Evolutionary conservation across 345 rosid species (phyloP), one percentile per base, ranked within the genome.

Genomic region (Capsella bursapastoris): DNA sequence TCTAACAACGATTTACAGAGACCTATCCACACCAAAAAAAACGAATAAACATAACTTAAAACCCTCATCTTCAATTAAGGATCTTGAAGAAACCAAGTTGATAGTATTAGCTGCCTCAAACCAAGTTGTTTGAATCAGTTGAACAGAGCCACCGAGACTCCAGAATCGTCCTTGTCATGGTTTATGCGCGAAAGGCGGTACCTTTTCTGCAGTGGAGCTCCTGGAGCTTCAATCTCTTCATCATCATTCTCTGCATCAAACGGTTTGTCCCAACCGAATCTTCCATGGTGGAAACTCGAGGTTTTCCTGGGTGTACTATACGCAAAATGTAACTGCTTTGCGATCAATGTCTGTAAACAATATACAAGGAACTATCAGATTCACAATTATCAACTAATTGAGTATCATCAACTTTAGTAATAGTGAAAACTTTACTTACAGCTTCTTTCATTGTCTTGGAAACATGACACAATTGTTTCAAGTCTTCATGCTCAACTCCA

Each of bases 401-500:
- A 47, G 15, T 12, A 41, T 45, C 7, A 63, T 28, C 12, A 22
- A 45, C 15, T 25, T 11, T 22, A 43, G 0, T 27, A 27, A 34
- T 5, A 48, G 28, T 62, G 2, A 3, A 0, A 45, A 8, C 14
- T 34, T 38, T 41, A 81, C 96, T 88, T 74, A 93, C 97, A 74
- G 91, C 90, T 79, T 89, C 89, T 79, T 84, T 83, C 52, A 87
- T 76, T 9, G 87, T 57, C 79, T 84, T 88, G 3, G 97, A 94
- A 44, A 94, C 96, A 12, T 64, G 80, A 41, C 77, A 71, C 53
- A 94, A 86, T 70, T 79, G 92, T 79, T 90, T 87, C 85, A 94
- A 78, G 69, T 94, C 98, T 35, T 83, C 86, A 59, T 91, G 96
- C 52, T 87, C 85, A 25, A 89, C 97, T 4, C 87, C 84, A 38